Evolutionary conservation across 768 basidiomycete species (phyloP).

Genomic region (Hortiboletus campestris): DNA sequence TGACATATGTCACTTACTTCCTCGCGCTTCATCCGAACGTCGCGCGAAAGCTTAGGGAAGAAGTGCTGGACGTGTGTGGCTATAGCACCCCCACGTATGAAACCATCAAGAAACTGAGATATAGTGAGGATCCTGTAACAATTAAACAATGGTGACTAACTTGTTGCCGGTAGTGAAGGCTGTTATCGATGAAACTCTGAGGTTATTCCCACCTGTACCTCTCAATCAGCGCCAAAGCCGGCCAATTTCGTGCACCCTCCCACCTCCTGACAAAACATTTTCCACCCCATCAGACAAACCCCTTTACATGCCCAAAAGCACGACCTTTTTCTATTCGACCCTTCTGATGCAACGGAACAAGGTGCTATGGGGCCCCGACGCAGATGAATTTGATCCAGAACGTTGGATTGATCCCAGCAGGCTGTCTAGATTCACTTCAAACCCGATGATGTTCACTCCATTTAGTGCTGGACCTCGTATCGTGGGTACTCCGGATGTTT

Average conservation of each 20-base stretch:
- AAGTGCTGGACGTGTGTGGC: slow-evolving; percentile 60
- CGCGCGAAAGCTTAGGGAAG: slow-evolving; percentile 49
- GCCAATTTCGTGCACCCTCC: slow-evolving; percentile 46
- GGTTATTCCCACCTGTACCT: slow-evolving; percentile 79
- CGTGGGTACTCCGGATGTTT: slow-evolving; percentile 29
- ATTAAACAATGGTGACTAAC: slow-evolving; percentile 4
- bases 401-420: slow-evolving; percentile 67
- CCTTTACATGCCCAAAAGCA: slow-evolving; percentile 57
- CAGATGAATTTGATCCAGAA: slow-evolving; percentile 75
- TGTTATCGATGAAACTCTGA: slow-evolving; percentile 75
- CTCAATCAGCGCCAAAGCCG: slow-evolving; percentile 65
- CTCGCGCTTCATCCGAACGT: slow-evolving; percentile 65
- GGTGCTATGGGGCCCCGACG: slow-evolving; percentile 71
- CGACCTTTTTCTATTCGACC: slow-evolving; percentile 57
- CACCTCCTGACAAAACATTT: slow-evolving; percentile 51
- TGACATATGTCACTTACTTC: slow-evolving; percentile 71
- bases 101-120: slow-evolving; percentile 57
- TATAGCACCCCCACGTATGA: slow-evolving; percentile 52
- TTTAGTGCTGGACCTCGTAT: slow-evolving; percentile 71
- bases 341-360: slow-evolving; percentile 66
- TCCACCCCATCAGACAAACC: slow-evolving; percentile 35
- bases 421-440: slow-evolving; percentile 48
- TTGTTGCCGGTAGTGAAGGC: slow-evolving; percentile 53
- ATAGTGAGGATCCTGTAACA: slow-evolving; percentile 45
- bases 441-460: slow-evolving; percentile 69